phyloP scores from a whole-genome alignment of 176 grass and related monocot species.

The Triticum turgidum region DNA sequence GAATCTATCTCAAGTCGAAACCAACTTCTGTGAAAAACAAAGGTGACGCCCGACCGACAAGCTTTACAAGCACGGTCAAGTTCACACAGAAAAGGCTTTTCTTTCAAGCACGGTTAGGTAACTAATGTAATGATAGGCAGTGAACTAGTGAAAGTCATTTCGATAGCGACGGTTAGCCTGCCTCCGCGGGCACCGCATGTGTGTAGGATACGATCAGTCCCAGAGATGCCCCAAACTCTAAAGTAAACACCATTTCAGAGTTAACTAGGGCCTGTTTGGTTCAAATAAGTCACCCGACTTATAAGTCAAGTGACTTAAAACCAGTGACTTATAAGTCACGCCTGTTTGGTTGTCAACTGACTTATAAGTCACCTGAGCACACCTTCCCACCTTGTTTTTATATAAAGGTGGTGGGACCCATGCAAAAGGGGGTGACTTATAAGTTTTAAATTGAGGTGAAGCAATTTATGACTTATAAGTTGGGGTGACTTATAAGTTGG shows the following conservation, averaged over 20 bases:
- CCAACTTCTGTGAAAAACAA: neutral
- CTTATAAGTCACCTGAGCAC: no score
- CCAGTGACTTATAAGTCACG: no score
- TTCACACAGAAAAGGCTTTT: neutral
- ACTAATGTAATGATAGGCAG: constrained; percentile 8
- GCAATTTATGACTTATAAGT: no score
- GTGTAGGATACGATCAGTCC: neutral
- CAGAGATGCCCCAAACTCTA: neutral
- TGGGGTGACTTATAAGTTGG: no score
- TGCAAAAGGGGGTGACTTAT: no score
- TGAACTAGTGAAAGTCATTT: neutral
- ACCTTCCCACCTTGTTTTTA: no score
- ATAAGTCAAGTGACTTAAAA: no score
- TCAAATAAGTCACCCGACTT: no score
- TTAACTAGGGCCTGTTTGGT: neutral
- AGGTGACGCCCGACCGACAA: neutral
- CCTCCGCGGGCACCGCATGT: neutral
- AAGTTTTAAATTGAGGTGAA: no score
- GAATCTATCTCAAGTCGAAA: neutral
- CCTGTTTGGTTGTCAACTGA: no score
- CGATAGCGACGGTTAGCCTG: constrained; percentile 1
- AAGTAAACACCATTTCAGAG: neutral
- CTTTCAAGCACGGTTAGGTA: constrained; percentile 14
- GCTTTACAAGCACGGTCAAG: neutral
- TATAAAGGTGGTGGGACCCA: no score